Evolutionary conservation across 2,329 filamentous ascomycete species (phyloP).

Genomic region (Diaporthe capsici): DNA sequence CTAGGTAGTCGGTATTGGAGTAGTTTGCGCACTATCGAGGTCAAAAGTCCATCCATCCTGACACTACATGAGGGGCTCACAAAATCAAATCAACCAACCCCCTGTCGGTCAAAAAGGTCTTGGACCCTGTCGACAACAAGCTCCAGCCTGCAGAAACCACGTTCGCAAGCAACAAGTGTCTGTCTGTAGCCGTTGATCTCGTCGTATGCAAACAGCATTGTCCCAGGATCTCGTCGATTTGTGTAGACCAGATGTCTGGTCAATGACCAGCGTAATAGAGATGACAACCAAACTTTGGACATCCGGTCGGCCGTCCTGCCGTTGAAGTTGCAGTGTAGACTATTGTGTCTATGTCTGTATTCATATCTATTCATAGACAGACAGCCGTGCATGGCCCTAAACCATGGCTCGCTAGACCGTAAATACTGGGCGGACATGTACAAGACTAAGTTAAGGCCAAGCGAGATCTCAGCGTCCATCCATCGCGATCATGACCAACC

Average conservation of each 20-base stretch:
- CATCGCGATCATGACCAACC: background rate
- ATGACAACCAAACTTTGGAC: slow-evolving; percentile 8
- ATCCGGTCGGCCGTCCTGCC: background rate
- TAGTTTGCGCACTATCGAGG: background rate
- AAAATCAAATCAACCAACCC: background rate
- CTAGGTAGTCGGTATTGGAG: background rate
- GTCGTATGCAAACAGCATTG: background rate
- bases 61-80: background rate
- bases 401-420: background rate
- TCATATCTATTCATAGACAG: background rate
- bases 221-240: background rate
- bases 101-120: background rate
- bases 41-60: background rate
- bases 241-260: background rate
- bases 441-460: background rate
- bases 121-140: background rate
- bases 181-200: background rate
- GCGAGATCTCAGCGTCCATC: background rate
- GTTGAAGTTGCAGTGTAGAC: no score
- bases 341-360: background rate
- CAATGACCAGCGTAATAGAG: background rate
- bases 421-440: background rate
- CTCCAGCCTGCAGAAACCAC: background rate
- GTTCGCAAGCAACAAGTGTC: background rate
- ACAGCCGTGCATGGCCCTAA: background rate